phyloP scores from a whole-genome alignment of 2,329 filamentous ascomycete species.

The Alternaria angustiovoidea region DNA sequence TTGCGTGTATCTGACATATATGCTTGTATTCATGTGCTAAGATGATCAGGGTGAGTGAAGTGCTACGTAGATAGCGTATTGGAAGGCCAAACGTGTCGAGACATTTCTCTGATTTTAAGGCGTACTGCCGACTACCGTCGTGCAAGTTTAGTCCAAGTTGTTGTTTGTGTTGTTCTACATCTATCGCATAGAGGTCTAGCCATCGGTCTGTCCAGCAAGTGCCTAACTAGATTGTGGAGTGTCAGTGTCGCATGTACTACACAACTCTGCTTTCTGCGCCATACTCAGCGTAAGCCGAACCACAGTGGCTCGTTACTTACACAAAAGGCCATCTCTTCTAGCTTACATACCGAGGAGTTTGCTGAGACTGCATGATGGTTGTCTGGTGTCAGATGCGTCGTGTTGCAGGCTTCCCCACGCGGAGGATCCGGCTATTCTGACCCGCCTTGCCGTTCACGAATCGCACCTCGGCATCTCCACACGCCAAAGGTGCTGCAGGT shows the following conservation, averaged over 20 bases:
- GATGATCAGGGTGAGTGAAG: too few relatives aligned
- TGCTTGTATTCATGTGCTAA: too few relatives aligned
- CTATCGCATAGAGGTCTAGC: background rate
- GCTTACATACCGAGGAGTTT: background rate
- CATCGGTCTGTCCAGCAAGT: background rate
- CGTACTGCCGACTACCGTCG: background rate
- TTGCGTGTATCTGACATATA: too few relatives aligned
- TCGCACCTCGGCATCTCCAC: slow-evolving; percentile 39
- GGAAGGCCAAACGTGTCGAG: background rate
- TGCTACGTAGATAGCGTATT: background rate
- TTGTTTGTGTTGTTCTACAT: background rate
- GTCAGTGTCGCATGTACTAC: background rate
- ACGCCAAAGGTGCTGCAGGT: slow-evolving; percentile 22
- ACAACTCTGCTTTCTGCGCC: background rate
- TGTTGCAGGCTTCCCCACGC: background rate
- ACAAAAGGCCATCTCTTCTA: background rate
- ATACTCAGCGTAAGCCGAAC: background rate
- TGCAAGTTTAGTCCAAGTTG: background rate
- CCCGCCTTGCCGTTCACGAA: slow-evolving; percentile 24
- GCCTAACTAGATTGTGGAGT: background rate
- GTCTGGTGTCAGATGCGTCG: background rate
- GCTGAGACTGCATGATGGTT: background rate
- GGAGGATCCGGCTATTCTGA: slow-evolving; percentile 30
- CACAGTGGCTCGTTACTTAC: background rate
- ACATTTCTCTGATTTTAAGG: background rate